Percentiles rank a stretch among this genome's conserved stretches.
These are phyloP conservation scores for Mortierella sp. DNA, from an alignment of 371 early-diverging fungal species.

Conservation along the genomic window DNA sequence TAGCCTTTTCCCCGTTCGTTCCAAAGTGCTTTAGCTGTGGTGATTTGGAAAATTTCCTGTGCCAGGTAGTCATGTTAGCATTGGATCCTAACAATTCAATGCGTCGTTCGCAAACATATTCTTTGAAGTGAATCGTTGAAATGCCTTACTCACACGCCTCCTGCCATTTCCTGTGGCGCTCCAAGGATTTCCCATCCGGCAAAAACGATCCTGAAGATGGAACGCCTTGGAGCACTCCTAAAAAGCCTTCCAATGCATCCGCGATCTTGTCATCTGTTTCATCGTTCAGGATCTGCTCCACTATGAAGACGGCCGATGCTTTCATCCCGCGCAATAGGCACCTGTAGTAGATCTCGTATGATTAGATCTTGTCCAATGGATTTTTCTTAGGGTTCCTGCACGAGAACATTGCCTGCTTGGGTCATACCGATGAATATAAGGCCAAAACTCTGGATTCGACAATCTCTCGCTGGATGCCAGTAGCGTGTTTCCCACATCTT, in stretches of 20 bases:
- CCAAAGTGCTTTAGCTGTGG: conserved; percentile 22
- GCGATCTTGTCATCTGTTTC: conserved; percentile 27
- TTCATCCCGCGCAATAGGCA: conserved; percentile 45
- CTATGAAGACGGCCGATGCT: conserved; percentile 23
- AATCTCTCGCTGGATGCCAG: conserved; percentile 14
- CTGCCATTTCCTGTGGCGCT: conserved; percentile 33
- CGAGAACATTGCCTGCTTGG: background rate
- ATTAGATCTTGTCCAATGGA: background rate
- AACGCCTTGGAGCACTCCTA: conserved; percentile 25
- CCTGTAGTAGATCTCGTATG: conserved; percentile 2
- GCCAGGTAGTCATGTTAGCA: background rate
- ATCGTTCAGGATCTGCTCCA: conserved; percentile 39
- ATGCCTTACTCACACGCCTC: conserved; percentile 36
- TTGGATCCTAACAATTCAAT: too few relatives aligned
- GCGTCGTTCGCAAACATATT: too few relatives aligned
- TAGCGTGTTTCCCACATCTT: conserved; percentile 24
- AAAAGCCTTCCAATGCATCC: conserved; percentile 27
- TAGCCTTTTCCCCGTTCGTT: conserved; percentile 9
- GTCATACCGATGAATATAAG: conserved; percentile 37
- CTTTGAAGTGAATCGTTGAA: too few relatives aligned
- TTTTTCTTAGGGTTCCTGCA: background rate
- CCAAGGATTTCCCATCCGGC: conserved; percentile 9
- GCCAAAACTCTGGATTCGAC: conserved; percentile 41
- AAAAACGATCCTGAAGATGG: conserved; percentile 20
- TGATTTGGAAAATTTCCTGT: conserved; percentile 32